These are phyloP conservation scores for Delonix regia DNA, from an alignment of 306 rosid species.

Conservation along the genomic window DNA sequence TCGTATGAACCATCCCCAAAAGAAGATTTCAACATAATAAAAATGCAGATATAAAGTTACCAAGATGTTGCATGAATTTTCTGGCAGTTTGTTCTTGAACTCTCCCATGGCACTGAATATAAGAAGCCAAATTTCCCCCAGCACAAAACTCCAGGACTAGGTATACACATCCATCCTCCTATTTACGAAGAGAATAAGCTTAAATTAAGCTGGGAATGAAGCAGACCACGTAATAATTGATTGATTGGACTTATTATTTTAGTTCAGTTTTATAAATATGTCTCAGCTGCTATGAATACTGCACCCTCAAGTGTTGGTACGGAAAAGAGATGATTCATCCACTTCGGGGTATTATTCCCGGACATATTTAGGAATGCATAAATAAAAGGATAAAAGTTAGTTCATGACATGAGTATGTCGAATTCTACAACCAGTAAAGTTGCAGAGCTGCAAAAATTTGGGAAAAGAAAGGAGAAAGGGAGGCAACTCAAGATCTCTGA, in stretches of 20 bases:
- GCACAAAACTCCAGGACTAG: slow-evolving; percentile 65
- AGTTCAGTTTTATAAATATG: background rate
- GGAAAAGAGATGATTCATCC: background rate
- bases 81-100: slow-evolving; percentile 55
- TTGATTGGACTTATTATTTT: background rate
- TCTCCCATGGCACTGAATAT: slow-evolving; percentile 54
- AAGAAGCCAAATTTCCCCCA: slow-evolving; percentile 65
- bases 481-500: background rate
- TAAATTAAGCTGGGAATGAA: slow-evolving; percentile 4
- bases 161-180: slow-evolving; percentile 55
- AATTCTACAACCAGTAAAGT: background rate
- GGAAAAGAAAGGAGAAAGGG: background rate
- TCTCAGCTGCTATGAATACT: slow-evolving; percentile 3
- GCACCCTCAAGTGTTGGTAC: background rate
- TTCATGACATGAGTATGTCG: background rate
- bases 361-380: background rate
- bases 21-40: background rate
- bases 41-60: slow-evolving; percentile 41
- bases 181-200: slow-evolving; percentile 2
- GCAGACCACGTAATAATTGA: background rate
- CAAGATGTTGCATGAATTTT: slow-evolving; percentile 68
- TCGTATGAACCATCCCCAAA: background rate
- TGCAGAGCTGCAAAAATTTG: background rate
- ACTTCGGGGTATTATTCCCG: background rate
- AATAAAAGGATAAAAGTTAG: background rate